Base-by-base conservation (phyloP, 2,329 filamentous ascomycete species). In the Alternaria triticimaculans region DNA sequence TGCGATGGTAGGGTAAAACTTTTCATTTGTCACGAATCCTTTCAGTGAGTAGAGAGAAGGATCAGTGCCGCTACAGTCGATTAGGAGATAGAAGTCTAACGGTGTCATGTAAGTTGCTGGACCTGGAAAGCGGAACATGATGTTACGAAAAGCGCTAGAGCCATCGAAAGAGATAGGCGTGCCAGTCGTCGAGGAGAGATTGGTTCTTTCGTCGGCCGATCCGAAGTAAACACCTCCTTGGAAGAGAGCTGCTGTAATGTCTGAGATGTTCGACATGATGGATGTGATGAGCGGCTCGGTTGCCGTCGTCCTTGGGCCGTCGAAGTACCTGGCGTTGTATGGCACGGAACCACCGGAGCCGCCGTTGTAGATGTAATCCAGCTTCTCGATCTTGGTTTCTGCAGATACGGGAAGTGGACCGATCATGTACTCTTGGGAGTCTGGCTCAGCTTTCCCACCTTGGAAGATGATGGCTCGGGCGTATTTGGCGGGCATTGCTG, bases 1-100 rank as follows among this genome's bases (percentile, higher is more conserved):
- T 20, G 84, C 80, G 3, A 83, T 83, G 1, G 84, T 83, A n/a
- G 81, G 73, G 68, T 87, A 89, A 64, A 84, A 85, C 23, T 85
- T 77, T 55, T 83, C 82, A 62, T 87, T 84, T 12, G 82, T 84
- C 1, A 84, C 80, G 54, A 83, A 80, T 2, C 81, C 82, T 62
- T 80, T 81, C 33, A 85, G 65, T 6, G 72, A 78, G 67, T 83
- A 85, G 5, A 79, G 71, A 5, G 77, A 79, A 5, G 80, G 69
- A 69, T 85, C 83, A 3, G 80, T 83, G 18, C 84, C 83, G 2
- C 80, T 79, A 48, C 77, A 76, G 62, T 85, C 81, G 11, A 84
- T 69, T 20, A 83, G 66, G 7, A 84, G 74, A 65, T 81, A 85
- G 55, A 86, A 81, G 67, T 84, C 83, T 3, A 85, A 65, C 0